Conservation (phyloP, 2,329 filamentous ascomycete genomes). For the Diaporthe eres region DNA sequence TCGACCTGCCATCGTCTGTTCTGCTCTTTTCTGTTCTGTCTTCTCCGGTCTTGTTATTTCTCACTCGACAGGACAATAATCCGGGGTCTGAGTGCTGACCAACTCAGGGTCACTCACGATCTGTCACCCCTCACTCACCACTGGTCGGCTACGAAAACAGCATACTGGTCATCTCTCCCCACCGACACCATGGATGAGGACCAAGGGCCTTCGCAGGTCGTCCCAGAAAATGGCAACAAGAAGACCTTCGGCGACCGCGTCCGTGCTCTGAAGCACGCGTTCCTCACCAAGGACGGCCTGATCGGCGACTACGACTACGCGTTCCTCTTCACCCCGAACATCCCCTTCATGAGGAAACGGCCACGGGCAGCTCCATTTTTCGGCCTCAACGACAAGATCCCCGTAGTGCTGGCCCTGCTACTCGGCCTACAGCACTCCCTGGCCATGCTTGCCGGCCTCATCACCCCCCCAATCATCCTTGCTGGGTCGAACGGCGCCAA, state of each 20-base stretch:
- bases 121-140: background rate
- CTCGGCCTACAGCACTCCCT: conserved; percentile 86
- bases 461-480: conserved; percentile 84
- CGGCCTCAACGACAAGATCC: conserved; percentile 84
- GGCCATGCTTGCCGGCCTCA: conserved; percentile 82
- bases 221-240: conserved; percentile 54
- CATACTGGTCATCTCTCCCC: background rate
- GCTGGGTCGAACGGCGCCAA: conserved; percentile 73
- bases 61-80: background rate
- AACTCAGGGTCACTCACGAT: background rate
- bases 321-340: conserved; percentile 85
- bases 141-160: background rate
- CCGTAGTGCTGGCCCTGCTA: conserved; percentile 79
- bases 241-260: conserved; percentile 52
- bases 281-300: conserved; percentile 77
- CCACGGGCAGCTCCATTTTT: conserved; percentile 80
- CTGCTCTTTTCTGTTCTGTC: background rate
- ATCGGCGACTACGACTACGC: conserved; percentile 91
- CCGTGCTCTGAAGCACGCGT: conserved; percentile 55
- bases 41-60: background rate
- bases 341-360: conserved; percentile 83
- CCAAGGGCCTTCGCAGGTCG: conserved; percentile 65
- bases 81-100: background rate
- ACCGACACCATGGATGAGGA: conserved; percentile 67
- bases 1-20: conserved; percentile 5